Evolutionary conservation across 140 eudicot species (phyloP).

Genomic region (Stevia rebaudiana): DNA sequence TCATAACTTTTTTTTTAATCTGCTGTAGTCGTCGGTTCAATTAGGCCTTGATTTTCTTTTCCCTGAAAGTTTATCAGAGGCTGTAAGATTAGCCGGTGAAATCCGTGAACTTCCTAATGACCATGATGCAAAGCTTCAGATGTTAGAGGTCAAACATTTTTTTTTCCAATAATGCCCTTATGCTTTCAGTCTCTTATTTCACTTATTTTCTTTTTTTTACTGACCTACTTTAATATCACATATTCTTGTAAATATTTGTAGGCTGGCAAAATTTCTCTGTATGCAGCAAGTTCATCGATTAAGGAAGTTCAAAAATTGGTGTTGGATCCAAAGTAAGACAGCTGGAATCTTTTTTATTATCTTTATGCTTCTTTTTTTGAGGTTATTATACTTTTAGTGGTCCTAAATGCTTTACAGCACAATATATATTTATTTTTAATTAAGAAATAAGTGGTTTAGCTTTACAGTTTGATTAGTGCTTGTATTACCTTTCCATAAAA

Average conservation of each 20-base stretch:
- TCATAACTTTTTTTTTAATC: background rate
- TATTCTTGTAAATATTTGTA: constrained; percentile 30
- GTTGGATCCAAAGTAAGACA: constrained; percentile 91
- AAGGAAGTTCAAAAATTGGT: constrained; percentile 92
- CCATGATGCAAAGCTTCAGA: constrained; percentile 83
- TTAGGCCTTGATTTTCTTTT: constrained; percentile 90
- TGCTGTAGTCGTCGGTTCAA: constrained; percentile 82
- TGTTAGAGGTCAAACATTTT: constrained; percentile 65
- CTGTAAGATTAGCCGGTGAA: constrained; percentile 72
- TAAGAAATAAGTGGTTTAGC: constrained; percentile 22
- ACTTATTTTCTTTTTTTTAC: background rate
- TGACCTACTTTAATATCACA: constrained; percentile 1
- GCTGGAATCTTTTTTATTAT: constrained; percentile 1
- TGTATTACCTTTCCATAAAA: constrained; percentile 22
- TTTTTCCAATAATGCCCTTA: background rate
- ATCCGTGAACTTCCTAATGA: constrained; percentile 93
- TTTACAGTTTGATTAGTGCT: constrained; percentile 19
- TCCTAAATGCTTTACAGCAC: constrained; percentile 28
- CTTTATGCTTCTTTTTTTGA: constrained; percentile 18
- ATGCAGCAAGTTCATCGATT: constrained; percentile 93
- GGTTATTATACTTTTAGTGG: constrained; percentile 18
- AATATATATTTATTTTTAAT: constrained; percentile 1
- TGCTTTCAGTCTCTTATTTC: constrained; percentile 9
- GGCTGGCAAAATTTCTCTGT: constrained; percentile 89
- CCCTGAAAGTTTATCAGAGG: constrained; percentile 82